Base-by-base conservation (phyloP, 129 eudicot species). In the Deinandra increscens region DNA sequence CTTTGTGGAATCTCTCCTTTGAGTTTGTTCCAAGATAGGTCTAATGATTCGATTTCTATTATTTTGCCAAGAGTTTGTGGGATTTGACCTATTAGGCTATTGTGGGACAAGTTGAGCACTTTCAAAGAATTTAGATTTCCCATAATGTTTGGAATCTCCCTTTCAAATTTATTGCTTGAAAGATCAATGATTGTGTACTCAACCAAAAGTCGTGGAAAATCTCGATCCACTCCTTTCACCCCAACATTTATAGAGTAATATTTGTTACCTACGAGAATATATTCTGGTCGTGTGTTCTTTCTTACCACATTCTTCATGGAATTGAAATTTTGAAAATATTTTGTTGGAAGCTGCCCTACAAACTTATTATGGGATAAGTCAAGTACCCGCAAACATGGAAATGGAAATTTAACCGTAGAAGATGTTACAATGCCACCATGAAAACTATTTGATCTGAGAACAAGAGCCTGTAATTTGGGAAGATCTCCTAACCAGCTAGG, bases 21-120 rank as follows among this genome's bases (percentile, higher is more conserved):
- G 6, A 83, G 62, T 53, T 72, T 66, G 66, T 83, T 83, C 46
- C 66, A 75, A 41, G 76, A 66, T 0, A 75, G 68, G 60, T 83
- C 87, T 45, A 79, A 72, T 5, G 81, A 70, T 56, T 83, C 87
- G 19, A 83, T 75, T 0, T 39, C 68, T 10, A 51, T 37, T 1
- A 83, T 68, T 23, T 71, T 67, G 10, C 73, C 84, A 1, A 79
- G 41, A n/a, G 65, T 4, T 11, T 49, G 1, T 15, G 87, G 87
- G 42, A 79, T 83, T 8, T 9, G 71, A 29, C 87, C 84, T 5
- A 8, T 44, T 0, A 79, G 70, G 2, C 12, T 60, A 44, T 83
- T 83, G 33, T 75, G 71, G 5, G 87, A 75, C 11, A 83, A 66
- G 64, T 83, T 66, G 3, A 79, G 71, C 6, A 15, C 70, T 44